A percentile compares a stretch with the other conserved stretches of the same genome.
These are phyloP conservation scores for Henckelia pumila DNA, from an alignment of 257 asterid genomes.

Conservation along the genomic window DNA sequence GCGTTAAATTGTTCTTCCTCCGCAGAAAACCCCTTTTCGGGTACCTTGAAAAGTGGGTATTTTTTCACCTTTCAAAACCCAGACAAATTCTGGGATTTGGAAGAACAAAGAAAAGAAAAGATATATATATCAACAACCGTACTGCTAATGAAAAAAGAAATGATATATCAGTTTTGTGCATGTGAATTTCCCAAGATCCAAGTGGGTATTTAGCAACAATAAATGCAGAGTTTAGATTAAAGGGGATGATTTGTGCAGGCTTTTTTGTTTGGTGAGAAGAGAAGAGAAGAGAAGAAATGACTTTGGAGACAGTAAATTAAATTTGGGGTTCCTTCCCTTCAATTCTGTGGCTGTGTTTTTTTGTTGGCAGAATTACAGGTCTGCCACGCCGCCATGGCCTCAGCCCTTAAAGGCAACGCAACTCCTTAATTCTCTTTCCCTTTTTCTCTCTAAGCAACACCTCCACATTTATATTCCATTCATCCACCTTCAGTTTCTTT, in stretches of 20 bases:
- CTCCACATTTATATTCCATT: too few species aligned
- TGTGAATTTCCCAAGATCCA: not conserved
- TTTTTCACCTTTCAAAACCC: not conserved
- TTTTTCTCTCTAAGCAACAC: too few species aligned
- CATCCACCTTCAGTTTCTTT: too few species aligned
- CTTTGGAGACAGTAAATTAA: slow-evolving; percentile 22
- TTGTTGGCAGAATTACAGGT: slow-evolving; percentile 43
- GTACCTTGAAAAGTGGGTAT: slow-evolving; percentile 25
- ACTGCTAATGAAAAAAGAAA: not conserved
- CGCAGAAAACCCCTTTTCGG: slow-evolving; percentile 1
- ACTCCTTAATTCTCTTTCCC: too few species aligned
- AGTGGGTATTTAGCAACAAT: not conserved
- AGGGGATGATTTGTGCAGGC: not conserved
- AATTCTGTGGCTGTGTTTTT: slow-evolving; percentile 28
- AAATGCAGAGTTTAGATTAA: slow-evolving; percentile 8
- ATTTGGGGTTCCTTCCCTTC: slow-evolving; percentile 26
- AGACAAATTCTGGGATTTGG: slow-evolving; percentile 5
- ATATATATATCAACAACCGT: slow-evolving; percentile 1
- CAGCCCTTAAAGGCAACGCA: not conserved
- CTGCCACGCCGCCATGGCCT: slow-evolving; percentile 58
- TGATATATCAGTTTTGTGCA: slow-evolving; percentile 15
- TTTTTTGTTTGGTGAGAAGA: too few species aligned
- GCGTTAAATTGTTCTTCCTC: slow-evolving; percentile 20
- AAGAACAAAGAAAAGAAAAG: slow-evolving; percentile 9
- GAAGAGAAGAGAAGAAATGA: too few species aligned